Base-by-base conservation (phyloP, 768 basidiomycete species). In the Lactarius evosmus region DNA sequence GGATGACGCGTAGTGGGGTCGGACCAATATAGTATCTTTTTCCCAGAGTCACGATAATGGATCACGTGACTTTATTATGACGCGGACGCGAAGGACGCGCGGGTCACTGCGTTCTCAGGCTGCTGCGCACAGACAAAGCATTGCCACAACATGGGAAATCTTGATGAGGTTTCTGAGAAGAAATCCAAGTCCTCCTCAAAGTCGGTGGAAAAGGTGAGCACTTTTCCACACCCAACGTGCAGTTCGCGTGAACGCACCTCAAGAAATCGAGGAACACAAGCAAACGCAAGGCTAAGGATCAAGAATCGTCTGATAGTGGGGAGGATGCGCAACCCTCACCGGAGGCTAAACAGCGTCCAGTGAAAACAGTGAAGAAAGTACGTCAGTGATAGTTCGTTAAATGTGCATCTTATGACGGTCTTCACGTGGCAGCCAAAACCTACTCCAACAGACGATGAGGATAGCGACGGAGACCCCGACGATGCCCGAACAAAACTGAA, bases 281-380 rank as follows among this genome's bases (percentile, higher is more conserved):
- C n/a, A 65, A 65, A 52, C 59, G 55, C 32, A 65, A 61, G 16
- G 49, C 27, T 17, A 17, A 11, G 11, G 60, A 56, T 19, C 11
- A 52, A 40, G 63, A 51, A 5, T 36, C 2, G 1, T 60, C 63
- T 2, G 63, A 52, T 40, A 25, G 49, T n/a, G 64, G 16, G 6
- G 55, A 40, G 14, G 27, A 52, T n/a, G 33, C 34, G 8, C 58
- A 56, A 19, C 30, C 29, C 14, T 22, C n/a, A 16, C 25, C 19
- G 17, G 46, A 64, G 34, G 33, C 46, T 2, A 9, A 38, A 16
- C n/a, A 22, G 19, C 38, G 38, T 30, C 4, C 54, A 7, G 2
- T 19, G 36, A 65, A 65, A 22, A 61, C 60, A 5, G 64, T 61
- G 55, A 65, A 65, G 54, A 65, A 65, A 55, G 64, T 65, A 36